Conservation (phyloP, 2,329 filamentous ascomycete species). For the Ceratocystis ficicola region DNA sequence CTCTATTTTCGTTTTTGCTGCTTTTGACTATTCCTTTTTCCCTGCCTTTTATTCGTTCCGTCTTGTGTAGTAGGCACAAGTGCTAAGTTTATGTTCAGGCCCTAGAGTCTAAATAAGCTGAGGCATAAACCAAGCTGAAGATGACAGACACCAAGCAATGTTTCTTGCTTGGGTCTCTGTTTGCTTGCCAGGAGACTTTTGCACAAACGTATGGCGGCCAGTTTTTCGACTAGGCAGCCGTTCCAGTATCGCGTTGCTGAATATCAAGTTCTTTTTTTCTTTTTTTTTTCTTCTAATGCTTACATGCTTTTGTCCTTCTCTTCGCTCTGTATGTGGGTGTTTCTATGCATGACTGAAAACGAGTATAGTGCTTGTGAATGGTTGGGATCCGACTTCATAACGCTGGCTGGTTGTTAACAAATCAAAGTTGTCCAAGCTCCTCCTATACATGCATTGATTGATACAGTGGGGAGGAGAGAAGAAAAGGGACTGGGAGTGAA, state of each 20-base stretch:
- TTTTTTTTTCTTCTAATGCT: not conserved
- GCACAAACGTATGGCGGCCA: not conserved
- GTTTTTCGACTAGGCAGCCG: not conserved
- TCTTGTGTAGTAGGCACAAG: too few relatives aligned
- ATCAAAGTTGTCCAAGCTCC: not conserved
- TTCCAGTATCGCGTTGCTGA: conserved; percentile 4
- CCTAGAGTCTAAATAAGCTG: not conserved
- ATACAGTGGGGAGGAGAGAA: not conserved
- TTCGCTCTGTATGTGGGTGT: not conserved
- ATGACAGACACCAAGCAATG: not conserved
- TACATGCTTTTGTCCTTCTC: not conserved
- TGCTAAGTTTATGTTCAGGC: too few relatives aligned
- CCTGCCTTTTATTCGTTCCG: not conserved
- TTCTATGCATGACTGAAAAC: too few relatives aligned
- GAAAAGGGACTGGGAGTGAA: not conserved
- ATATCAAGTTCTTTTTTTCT: conserved; percentile 2
- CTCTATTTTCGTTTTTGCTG: not conserved
- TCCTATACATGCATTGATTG: not conserved
- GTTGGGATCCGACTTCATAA: not conserved
- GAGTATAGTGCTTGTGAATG: too few relatives aligned
- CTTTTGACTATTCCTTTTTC: not conserved
- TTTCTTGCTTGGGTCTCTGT: not conserved
- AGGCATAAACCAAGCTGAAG: not conserved
- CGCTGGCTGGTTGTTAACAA: not conserved
- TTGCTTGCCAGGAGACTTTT: not conserved